A percentile compares a stretch with the other conserved stretches of the same genome.
Conservation (phyloP, 2,329 filamentous ascomycete species). For the Aspergillus flavus region DNA sequence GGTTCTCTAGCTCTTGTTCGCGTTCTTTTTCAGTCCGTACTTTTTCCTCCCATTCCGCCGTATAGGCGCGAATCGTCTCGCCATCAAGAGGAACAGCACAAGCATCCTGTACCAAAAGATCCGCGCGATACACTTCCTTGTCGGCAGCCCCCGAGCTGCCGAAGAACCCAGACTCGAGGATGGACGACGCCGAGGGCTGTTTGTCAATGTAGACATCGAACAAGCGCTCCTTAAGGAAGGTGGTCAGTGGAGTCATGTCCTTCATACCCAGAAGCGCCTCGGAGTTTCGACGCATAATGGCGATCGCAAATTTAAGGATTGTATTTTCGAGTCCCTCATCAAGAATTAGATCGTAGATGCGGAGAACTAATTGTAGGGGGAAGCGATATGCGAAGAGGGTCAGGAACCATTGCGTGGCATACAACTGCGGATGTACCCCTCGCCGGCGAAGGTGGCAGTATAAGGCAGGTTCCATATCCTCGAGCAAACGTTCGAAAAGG, state of each 20-base stretch:
- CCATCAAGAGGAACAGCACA: slow-evolving; percentile 84
- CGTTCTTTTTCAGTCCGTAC: slow-evolving; percentile 78
- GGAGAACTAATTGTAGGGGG: slow-evolving; percentile 89
- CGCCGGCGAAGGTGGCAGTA: slow-evolving; percentile 91
- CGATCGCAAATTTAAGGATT: slow-evolving; percentile 91
- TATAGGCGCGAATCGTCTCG: slow-evolving; percentile 79
- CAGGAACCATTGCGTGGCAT: slow-evolving; percentile 98
- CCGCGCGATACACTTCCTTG: slow-evolving; percentile 93
- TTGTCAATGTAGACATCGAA: slow-evolving; percentile 98
- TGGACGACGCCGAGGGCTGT: slow-evolving; percentile 84
- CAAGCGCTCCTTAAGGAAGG: slow-evolving; percentile 87
- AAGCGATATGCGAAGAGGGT: slow-evolving; percentile 99
- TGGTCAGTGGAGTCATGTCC: slow-evolving; percentile 87
- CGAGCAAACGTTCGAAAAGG: slow-evolving; percentile 90
- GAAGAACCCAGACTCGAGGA: slow-evolving; percentile 96
- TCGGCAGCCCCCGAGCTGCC: slow-evolving; percentile 86
- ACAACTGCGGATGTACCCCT: slow-evolving; percentile 86
- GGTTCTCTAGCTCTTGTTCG: slow-evolving; percentile 75
- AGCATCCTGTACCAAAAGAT: slow-evolving; percentile 89
- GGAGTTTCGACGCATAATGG: slow-evolving; percentile 94
- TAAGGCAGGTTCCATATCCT: slow-evolving; percentile 89
- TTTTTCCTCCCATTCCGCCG: slow-evolving; percentile 89
- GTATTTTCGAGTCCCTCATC: slow-evolving; percentile 86
- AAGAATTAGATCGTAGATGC: slow-evolving; percentile 93
- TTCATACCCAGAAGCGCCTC: slow-evolving; percentile 76